These are phyloP conservation scores for Nematocida sp. DNA, from an alignment of 371 early-diverging fungal species.

Conservation along the genomic window DNA sequence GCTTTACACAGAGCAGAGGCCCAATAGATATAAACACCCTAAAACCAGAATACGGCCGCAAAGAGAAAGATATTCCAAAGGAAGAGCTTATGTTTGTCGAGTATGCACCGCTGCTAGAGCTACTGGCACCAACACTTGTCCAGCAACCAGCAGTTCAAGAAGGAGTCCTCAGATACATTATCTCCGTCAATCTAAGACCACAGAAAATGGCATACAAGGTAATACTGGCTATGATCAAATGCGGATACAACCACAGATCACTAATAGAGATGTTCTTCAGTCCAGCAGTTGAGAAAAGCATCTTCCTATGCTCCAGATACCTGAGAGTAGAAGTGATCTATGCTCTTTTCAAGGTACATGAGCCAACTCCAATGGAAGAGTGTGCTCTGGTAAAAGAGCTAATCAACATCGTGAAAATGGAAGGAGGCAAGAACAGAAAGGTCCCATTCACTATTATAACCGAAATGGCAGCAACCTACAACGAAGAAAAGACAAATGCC, in stretches of 20 bases:
- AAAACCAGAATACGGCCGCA: slow-evolving; percentile 15
- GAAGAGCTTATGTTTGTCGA: slow-evolving; percentile 25
- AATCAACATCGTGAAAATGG: slow-evolving; percentile 4
- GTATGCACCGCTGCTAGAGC: slow-evolving; percentile 33
- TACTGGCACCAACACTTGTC: background rate
- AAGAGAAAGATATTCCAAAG: slow-evolving; percentile 40
- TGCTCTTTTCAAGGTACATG: slow-evolving; percentile 5
- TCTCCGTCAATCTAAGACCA: slow-evolving; percentile 33
- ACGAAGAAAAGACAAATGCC: background rate
- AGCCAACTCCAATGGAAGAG: background rate
- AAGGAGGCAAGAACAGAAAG: slow-evolving; percentile 43
- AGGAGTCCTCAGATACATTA: slow-evolving; percentile 15
- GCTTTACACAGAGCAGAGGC: background rate
- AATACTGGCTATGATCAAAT: background rate
- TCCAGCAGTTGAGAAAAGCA: slow-evolving; percentile 7
- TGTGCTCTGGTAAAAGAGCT: slow-evolving; percentile 21
- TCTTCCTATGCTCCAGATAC: slow-evolving; percentile 45
- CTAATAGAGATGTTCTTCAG: slow-evolving; percentile 37
- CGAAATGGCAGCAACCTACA: slow-evolving; percentile 25
- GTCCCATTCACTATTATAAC: slow-evolving; percentile 11
- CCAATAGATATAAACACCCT: background rate
- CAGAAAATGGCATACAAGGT: slow-evolving; percentile 50
- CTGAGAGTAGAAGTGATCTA: slow-evolving; percentile 2
- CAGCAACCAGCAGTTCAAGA: background rate
- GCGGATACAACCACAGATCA: slow-evolving; percentile 1